Evolutionary conservation across 2,329 filamentous ascomycete genomes (phyloP).

Genomic region (Byssochlamys sp.): DNA sequence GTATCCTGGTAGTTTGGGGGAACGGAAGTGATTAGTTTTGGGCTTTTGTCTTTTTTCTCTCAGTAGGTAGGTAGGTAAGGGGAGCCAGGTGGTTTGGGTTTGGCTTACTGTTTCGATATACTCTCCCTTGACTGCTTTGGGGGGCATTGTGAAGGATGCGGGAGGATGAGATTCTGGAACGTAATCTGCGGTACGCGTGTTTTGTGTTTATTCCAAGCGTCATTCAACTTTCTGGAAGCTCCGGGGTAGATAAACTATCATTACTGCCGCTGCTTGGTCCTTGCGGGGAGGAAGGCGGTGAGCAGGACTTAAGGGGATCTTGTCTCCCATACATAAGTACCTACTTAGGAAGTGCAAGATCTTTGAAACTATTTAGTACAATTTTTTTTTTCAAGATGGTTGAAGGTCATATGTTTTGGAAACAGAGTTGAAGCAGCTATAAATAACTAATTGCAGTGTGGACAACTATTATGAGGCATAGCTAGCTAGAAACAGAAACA

Average conservation of each 20-base stretch:
- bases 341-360: neutral
- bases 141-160: slow-evolving; percentile 50
- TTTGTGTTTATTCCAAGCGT: neutral
- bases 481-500: neutral
- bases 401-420: no score
- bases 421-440: no score
- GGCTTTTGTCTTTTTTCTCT: neutral
- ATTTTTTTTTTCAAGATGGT: neutral
- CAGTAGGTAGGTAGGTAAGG: no score
- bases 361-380: neutral
- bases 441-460: no score
- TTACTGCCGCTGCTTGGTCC: neutral
- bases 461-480: no score
- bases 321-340: neutral
- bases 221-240: neutral
- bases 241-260: neutral
- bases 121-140: slow-evolving; percentile 72
- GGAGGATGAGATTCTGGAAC: neutral
- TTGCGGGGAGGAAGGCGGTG: neutral
- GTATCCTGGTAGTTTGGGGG: slow-evolving; percentile 57
- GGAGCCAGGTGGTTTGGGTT: no score
- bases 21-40: neutral
- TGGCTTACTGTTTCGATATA: slow-evolving; percentile 84
- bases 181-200: neutral
- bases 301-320: neutral